Percentiles rank a stretch among this genome's conserved stretches.
These are phyloP conservation scores for Plectranthus barbatus DNA, from an alignment of 257 asterid species.

Conservation along the genomic window DNA sequence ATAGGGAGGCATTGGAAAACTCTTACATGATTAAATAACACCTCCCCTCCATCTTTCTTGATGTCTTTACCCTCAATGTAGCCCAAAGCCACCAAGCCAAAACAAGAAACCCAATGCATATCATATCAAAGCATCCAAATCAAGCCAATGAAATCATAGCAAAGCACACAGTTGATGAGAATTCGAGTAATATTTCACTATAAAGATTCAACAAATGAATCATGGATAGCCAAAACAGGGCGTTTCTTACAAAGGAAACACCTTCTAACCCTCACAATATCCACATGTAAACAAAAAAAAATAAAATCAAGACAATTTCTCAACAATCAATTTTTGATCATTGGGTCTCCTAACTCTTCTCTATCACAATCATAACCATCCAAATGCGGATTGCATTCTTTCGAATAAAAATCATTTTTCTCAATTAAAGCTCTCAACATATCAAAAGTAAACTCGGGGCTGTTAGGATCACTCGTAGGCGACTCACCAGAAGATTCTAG, in stretches of 20 bases:
- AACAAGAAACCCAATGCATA: not conserved
- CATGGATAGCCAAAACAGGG: slow-evolving; percentile 7
- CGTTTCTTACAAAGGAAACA: not conserved
- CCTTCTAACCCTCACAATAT: slow-evolving; percentile 1
- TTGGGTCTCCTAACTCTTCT: not conserved
- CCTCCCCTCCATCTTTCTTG: not conserved
- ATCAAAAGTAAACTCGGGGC: slow-evolving; percentile 48
- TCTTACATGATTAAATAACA: not conserved
- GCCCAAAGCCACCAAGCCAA: not conserved
- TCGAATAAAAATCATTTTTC: slow-evolving; percentile 66
- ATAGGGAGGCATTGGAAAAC: too few species aligned
- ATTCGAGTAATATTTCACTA: not conserved
- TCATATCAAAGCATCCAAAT: not conserved
- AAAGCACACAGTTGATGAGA: not conserved
- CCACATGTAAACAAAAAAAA: not conserved
- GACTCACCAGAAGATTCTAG: slow-evolving; percentile 64
- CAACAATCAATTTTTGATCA: slow-evolving; percentile 7
- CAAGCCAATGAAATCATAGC: not conserved
- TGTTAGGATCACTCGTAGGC: slow-evolving; percentile 81
- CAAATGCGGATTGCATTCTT: slow-evolving; percentile 78
- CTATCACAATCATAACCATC: slow-evolving; percentile 3
- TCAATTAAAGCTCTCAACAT: slow-evolving; percentile 66
- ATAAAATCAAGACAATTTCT: not conserved
- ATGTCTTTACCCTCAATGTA: not conserved
- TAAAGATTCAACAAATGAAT: not conserved